Conservation (phyloP, 441 rosid genomes). For the Pelargonium myrrhifolium region DNA sequence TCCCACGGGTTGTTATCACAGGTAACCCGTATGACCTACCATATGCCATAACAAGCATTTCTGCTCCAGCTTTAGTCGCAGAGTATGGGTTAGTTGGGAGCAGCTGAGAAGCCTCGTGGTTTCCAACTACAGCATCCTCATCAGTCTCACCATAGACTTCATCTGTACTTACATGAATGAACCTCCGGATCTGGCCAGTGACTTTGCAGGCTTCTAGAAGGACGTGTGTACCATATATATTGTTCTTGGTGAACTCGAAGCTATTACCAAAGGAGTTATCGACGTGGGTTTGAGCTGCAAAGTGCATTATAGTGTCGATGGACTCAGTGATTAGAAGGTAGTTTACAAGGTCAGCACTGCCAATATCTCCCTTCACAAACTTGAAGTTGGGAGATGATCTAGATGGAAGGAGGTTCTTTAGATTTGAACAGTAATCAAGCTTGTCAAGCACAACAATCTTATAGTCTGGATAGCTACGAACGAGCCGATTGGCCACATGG, state of each 20-base stretch:
- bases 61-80: constrained; percentile 14
- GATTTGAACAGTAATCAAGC: constrained; percentile 85
- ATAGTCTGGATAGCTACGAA: constrained; percentile 74
- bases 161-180: constrained; percentile 23
- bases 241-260: constrained; percentile 25
- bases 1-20: constrained; percentile 24
- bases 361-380: constrained; percentile 64
- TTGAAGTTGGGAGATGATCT: constrained; percentile 71
- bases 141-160: constrained; percentile 16
- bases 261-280: constrained; percentile 21
- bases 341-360: constrained; percentile 54
- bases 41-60: constrained; percentile 25
- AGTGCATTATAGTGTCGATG: constrained; percentile 24
- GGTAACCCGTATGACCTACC: constrained; percentile 24
- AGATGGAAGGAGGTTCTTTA: constrained; percentile 69
- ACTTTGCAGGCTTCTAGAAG: constrained; percentile 24
- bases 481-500: constrained; percentile 59
- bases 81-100: constrained; percentile 18
- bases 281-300: constrained; percentile 21
- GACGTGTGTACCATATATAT: constrained; percentile 22
- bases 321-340: constrained; percentile 26
- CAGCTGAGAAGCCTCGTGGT: constrained; percentile 21
- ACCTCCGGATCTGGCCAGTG: constrained; percentile 20
- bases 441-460: constrained; percentile 91
- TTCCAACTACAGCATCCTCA: constrained; percentile 20